These are phyloP conservation scores for Eurotiales sp. DNA, from an alignment of 2,329 filamentous ascomycete species.

Conservation along the genomic window DNA sequence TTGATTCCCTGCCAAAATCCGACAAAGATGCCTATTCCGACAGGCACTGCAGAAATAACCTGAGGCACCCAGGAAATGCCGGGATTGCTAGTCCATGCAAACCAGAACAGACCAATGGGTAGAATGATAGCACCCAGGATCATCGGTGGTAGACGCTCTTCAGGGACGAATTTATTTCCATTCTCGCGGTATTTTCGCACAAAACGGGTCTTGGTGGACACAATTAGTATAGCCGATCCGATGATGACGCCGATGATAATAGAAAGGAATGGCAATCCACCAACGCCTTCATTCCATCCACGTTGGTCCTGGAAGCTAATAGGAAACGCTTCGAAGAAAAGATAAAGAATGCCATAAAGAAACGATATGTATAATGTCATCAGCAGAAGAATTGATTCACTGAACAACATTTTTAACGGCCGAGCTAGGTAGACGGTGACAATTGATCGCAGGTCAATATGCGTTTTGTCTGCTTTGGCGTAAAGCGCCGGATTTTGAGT, in stretches of 20 bases:
- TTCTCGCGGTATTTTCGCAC: too few species aligned
- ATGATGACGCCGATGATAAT: too few species aligned
- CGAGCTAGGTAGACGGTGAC: slow-evolving; percentile 48
- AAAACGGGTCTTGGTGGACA: too few species aligned
- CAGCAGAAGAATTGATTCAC: slow-evolving; percentile 38
- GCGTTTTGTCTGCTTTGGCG: slow-evolving; percentile 52
- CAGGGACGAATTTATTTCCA: too few species aligned
- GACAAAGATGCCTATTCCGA: too few species aligned
- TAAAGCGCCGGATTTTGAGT: slow-evolving; percentile 58
- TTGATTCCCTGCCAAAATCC: too few species aligned
- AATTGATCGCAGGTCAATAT: slow-evolving; percentile 47
- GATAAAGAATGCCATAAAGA: slow-evolving; percentile 22
- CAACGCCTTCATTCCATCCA: too few species aligned
- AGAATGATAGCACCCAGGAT: slow-evolving; percentile 52
- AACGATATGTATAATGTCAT: slow-evolving; percentile 31
- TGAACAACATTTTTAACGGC: slow-evolving; percentile 36
- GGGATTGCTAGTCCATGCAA: slow-evolving; percentile 59
- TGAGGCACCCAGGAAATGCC: too few species aligned
- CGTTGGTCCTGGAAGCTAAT: slow-evolving; percentile 17
- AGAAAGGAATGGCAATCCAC: too few species aligned
- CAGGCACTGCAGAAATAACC: too few species aligned
- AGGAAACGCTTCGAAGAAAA: slow-evolving; percentile 22
- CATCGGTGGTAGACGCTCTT: slow-evolving; percentile 53
- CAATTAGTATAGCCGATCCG: too few species aligned
- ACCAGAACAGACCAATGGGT: slow-evolving; percentile 55